Conservation (phyloP, 192 early-diverging fungal genomes). For the Anaeromyces robustus region DNA sequence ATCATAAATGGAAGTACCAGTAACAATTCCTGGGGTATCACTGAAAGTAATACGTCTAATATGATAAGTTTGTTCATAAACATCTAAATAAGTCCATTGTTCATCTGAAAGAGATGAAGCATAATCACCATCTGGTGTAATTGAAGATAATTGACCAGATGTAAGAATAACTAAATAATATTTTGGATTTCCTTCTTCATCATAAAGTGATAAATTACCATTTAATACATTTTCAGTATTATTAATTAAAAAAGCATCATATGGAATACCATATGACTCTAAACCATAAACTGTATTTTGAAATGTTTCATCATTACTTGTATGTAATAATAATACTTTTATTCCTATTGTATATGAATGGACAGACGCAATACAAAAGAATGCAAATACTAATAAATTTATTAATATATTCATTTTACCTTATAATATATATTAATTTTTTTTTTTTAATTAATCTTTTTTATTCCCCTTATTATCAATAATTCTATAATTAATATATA, state of each 20-base stretch:
- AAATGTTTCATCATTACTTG: background rate
- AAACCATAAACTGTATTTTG: background rate
- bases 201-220: slow-evolving; percentile 1
- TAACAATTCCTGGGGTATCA: background rate
- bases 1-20: background rate
- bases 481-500: too few relatives aligned
- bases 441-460: background rate
- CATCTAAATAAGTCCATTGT: background rate
- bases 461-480: too few relatives aligned
- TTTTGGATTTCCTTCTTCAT: background rate
- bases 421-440: background rate
- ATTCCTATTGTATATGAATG: background rate
- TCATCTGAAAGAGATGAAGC: background rate
- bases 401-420: background rate
- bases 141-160: background rate
- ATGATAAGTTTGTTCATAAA: background rate
- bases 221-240: background rate
- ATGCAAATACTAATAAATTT: background rate
- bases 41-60: background rate
- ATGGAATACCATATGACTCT: background rate
- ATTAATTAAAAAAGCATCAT: background rate
- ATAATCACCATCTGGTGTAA: background rate
- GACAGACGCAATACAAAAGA: background rate
- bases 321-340: background rate
- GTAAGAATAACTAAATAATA: background rate